A percentile compares a stretch with the other conserved stretches of the same genome.
Evolutionary conservation across 306 rosid genomes (phyloP).

Genomic region (Datisca glomerata): DNA sequence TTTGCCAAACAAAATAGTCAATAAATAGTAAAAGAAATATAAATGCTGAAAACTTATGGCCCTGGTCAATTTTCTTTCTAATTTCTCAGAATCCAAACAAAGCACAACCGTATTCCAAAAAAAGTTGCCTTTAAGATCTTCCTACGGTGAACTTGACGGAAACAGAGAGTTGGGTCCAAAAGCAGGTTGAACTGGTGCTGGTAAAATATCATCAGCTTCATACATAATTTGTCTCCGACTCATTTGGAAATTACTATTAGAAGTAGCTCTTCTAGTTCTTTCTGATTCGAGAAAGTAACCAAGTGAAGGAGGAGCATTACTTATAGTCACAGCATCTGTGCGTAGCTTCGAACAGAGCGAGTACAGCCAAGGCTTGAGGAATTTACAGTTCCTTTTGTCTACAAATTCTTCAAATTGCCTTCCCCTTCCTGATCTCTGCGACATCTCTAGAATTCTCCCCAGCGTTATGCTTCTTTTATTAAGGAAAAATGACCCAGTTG

Average conservation of each 20-base stretch:
- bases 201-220: constrained; percentile 21
- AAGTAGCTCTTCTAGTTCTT: constrained; percentile 27
- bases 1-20: too few species aligned
- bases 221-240: constrained; percentile 5
- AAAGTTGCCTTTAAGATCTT: too few species aligned
- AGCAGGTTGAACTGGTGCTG: constrained; percentile 2
- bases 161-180: constrained; percentile 15
- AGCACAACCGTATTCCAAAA: too few species aligned
- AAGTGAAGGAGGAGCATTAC: constrained; percentile 39
- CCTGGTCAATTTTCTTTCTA: too few species aligned
- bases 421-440: constrained; percentile 46
- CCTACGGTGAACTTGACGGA: constrained; percentile 16
- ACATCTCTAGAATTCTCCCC: constrained; percentile 37
- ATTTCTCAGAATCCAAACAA: too few species aligned
- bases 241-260: too few species aligned
- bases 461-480: constrained; percentile 50
- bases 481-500: constrained; percentile 47
- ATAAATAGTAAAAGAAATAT: too few species aligned
- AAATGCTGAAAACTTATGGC: too few species aligned
- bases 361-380: constrained; percentile 50
- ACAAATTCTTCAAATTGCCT: constrained; percentile 23
- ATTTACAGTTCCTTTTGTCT: constrained; percentile 25
- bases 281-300: constrained; percentile 67
- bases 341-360: constrained; percentile 58
- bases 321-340: constrained; percentile 39